Evolutionary conservation across 306 rosid genomes (phyloP), one percentile per base, ranked within the genome.

Genomic region (Comarum palustre): DNA sequence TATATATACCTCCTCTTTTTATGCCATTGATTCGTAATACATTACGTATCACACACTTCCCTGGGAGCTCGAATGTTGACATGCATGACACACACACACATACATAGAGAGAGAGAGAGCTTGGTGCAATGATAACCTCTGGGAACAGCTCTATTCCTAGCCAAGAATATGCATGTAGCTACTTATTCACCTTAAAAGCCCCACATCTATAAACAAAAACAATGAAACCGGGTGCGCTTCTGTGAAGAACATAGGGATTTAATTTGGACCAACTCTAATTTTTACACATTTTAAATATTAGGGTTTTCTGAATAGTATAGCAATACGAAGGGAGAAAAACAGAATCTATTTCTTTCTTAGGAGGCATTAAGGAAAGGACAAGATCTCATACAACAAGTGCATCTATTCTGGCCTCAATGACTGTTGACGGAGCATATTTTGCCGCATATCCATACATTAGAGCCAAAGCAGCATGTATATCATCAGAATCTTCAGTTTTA

Each of bases 391-490:
- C 98, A 86, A 93, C 82, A 78, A 93, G 97, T 75, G 98, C 98
- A 78, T 93, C 96, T 81, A 87, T 93, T 84, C 98, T 82, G 77
- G 97, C 98, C 86, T 93, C 98, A 73, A 93, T 93, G 71, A 93
- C 97, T n/a, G 98, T 82, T 69, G 98, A 85, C 31, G 96, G 98
- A 70, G 98, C 98, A 84, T 93, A 93, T 78, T 93, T 93, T 31
- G 98, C 98, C 70, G 98, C 98, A 82, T 93, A 93, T 73, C 98
- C 98, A 80, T 93, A 93, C 98, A 93, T 93, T 54, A 93, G 81
- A 32, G 98, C 98, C 83, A 93, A 85, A 80, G 96, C 98, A 85
- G 98, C 98, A 84, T 93, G 96, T 76, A 89, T 87, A 76, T 93
- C 98, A 77, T 93, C 98, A 55, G 96, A 89, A 64, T 89, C 98